Base-by-base conservation (phyloP, 2,329 filamentous ascomycete genomes). In the Beauveria sp. region DNA sequence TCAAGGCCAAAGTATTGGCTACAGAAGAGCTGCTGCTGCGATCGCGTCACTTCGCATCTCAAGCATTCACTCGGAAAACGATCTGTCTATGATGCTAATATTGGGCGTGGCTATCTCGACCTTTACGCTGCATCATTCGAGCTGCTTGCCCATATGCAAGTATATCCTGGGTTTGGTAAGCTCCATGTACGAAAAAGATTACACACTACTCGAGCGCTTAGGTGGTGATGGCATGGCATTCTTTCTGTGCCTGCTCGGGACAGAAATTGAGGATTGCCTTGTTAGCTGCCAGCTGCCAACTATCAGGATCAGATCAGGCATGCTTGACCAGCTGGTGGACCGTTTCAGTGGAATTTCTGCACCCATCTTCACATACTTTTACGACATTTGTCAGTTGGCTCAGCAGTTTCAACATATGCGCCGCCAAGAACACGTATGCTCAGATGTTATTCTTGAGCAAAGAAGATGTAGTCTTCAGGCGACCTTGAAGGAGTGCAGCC, bases 301-400 rank as follows among this genome's bases (percentile, higher is more conserved):
- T 5, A 40, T 59, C 14, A 56, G 55, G 20, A 62, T 62, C 24
- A 49, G 54, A 22, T 12, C 24, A 12, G 46, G 40, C 28, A 56
- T 22, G 1, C 30, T 58, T 55, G 45, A 43, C 18, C 26, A 58
- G 5, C 43, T 52, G 7, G 58, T 63, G 1, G 62, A 63, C 38
- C 58, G 62, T 16, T 63, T 63, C 18, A 57, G n/a, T 50, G 62
- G 62, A 16, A 24, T 63, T 18, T 63, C 62, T n/a, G 42, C 58
- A 7, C 62, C 61, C 9, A 57, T 63, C 18, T 50, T 63, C 10
- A 47, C 50, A 5, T n/a, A 63, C 18, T 57, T 61, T 10, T 61
- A 63, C 51, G 61, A 63, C 16, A 22, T 63, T 4, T 63, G 61
- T 28, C n/a, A 56, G 6, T 7, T 63, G 22, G 50, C 57, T 24